Percentiles rank a stretch among this genome's conserved stretches.
phyloP scores from a whole-genome alignment of 2,329 filamentous ascomycete genomes.

The Trematosphaeria pertusa region DNA sequence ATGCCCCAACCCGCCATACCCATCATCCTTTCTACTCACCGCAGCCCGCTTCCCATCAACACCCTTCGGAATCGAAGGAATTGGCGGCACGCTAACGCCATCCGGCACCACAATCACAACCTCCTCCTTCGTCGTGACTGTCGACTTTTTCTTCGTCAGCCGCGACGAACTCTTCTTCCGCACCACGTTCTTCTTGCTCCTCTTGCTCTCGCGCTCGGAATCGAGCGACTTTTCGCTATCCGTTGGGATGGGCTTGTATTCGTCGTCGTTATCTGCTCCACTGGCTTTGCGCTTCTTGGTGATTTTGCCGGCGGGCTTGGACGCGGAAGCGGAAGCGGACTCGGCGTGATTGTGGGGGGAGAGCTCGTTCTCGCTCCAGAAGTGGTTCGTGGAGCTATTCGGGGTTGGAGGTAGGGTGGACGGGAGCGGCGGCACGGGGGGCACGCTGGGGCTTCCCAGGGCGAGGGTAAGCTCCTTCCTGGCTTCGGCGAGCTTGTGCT shows the following conservation, averaged over 20 bases:
- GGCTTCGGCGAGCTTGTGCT: slow-evolving; percentile 63
- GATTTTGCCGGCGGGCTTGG: slow-evolving; percentile 27
- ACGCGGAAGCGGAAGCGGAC: slow-evolving; percentile 26
- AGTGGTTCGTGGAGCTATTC: slow-evolving; percentile 16
- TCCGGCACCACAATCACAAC: slow-evolving; percentile 38
- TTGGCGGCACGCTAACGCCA: slow-evolving; percentile 34
- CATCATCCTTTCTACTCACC: slow-evolving; percentile 28
- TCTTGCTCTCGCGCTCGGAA: slow-evolving; percentile 25
- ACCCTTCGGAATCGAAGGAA: slow-evolving; percentile 35
- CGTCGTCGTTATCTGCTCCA: slow-evolving; percentile 32
- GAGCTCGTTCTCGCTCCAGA: slow-evolving; percentile 34
- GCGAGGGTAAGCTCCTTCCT: slow-evolving; percentile 61
- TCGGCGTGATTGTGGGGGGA: slow-evolving; percentile 23
- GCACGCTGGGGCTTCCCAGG: slow-evolving; percentile 50
- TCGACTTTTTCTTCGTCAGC: slow-evolving; percentile 20
- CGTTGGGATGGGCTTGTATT: slow-evolving; percentile 37
- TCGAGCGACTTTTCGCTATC: slow-evolving; percentile 30
- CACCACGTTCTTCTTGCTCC: slow-evolving; percentile 15
- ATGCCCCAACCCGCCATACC: slow-evolving; percentile 41
- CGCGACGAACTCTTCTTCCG: slow-evolving; percentile 5
- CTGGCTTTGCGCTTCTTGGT: slow-evolving; percentile 50
- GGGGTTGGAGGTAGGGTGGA: slow-evolving; percentile 37
- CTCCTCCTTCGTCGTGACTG: slow-evolving; percentile 23
- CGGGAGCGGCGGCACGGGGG: slow-evolving; percentile 47
- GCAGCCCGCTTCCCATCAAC: slow-evolving; percentile 25